Base-by-base conservation (phyloP, 352 stramenopile genomes). In the Thalassiosira mediterranea region DNA sequence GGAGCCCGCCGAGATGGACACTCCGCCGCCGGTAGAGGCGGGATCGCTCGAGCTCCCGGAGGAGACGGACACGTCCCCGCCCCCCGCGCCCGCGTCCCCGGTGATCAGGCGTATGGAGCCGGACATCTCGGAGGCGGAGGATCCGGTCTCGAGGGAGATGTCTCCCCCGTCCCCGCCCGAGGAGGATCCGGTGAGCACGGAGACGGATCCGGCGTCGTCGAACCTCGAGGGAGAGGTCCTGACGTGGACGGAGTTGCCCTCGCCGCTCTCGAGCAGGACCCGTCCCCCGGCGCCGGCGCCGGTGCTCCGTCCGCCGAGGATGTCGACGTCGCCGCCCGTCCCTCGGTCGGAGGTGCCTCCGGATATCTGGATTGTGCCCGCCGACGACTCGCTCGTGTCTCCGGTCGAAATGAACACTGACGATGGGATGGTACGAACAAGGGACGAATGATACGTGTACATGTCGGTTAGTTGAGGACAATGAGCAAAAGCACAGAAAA, bases 1-100 rank as follows among this genome's bases (percentile, higher is more conserved):
- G 37, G 61, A 48, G 28, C 76, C 76, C 3, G 64, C 79, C 21
- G 59, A 11, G 53, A 86, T 68, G 2, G 51, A 66, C 17, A 86
- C 42, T 10, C 62, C 51, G n/a, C 82, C 82, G 32, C 79, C 82
- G 38, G 37, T 52, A 0, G 76, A 54, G 11, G 38, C 57, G 75
- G 65, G 54, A 11, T 67, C 72, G 69, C 65, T 47, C 8, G 86
- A 77, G 8, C 21, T 40, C 17, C 44, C 44, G 8, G 15, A 19
- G 7, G 15, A 19, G 5, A 53, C 44, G 44, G 19, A 10, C 5
- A 53, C 44, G 44, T 53, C 44, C 7, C 44, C 44, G 44, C 44
- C 44, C 4, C 8, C 44, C 4, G 44, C 4, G 44, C 44, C 28
- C 4, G 28, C 7, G 28, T 29, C 53, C 4, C 53, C 53, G n/a